Evolutionary conservation across 1,284 basidiomycete genomes (phyloP).

Genomic region (Sanghuangporus weigelae): DNA sequence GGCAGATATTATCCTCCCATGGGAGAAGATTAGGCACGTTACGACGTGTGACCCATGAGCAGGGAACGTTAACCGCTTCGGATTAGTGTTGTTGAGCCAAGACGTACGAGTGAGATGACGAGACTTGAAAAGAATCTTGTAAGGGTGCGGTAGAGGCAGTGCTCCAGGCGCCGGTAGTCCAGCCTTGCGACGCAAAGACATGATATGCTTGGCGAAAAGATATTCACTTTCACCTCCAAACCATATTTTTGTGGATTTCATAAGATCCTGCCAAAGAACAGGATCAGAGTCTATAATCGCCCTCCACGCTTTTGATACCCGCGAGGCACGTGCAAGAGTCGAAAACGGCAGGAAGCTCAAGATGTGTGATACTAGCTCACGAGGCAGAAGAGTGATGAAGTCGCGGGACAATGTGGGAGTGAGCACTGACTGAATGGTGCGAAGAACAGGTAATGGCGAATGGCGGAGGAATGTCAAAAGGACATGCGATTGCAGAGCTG

Average conservation of each 20-base stretch:
- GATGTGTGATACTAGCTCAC: slow-evolving; percentile 78
- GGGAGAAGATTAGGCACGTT: slow-evolving; percentile 90
- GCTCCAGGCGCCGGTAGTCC: slow-evolving; percentile 36
- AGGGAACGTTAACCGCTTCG: slow-evolving; percentile 73
- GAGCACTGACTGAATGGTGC: slow-evolving; percentile 77
- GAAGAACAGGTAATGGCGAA: slow-evolving; percentile 77
- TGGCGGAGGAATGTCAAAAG: slow-evolving; percentile 79
- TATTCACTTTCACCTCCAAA: slow-evolving; percentile 75
- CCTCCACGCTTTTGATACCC: slow-evolving; percentile 79
- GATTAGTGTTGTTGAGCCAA: slow-evolving; percentile 71
- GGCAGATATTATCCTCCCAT: slow-evolving; percentile 89
- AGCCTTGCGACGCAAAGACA: slow-evolving; percentile 48
- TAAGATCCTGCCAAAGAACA: slow-evolving; percentile 77
- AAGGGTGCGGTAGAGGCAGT: slow-evolving; percentile 72
- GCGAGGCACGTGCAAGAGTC: slow-evolving; percentile 72
- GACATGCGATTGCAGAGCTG: slow-evolving; percentile 77
- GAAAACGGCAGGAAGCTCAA: slow-evolving; percentile 73
- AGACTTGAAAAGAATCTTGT: slow-evolving; percentile 83
- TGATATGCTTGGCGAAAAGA: slow-evolving; percentile 61
- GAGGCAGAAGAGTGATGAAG: slow-evolving; percentile 80
- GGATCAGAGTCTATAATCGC: slow-evolving; percentile 80
- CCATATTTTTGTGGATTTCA: slow-evolving; percentile 77
- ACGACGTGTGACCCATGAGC: slow-evolving; percentile 89
- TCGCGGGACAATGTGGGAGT: slow-evolving; percentile 83
- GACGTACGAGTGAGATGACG: slow-evolving; percentile 72